phyloP scores from a whole-genome alignment of 805 yeast genomes.

The Ascoidea asiatica region DNA sequence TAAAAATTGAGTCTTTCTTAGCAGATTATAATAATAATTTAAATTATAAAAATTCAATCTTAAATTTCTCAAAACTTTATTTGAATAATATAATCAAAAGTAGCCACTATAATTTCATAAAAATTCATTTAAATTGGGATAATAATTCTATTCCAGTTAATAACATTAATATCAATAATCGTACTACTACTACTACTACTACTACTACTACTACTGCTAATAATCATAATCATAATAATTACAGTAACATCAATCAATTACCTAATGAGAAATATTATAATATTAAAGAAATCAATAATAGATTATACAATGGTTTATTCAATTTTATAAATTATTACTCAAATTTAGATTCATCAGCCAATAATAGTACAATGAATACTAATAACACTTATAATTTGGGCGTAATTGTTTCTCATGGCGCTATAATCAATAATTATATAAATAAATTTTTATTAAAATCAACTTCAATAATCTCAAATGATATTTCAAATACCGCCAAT shows the following conservation, averaged over 20 bases:
- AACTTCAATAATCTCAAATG: background rate
- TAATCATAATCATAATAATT: constrained; percentile 1
- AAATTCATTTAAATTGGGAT: background rate
- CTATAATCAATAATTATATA: constrained; percentile 6
- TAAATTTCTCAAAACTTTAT: no score
- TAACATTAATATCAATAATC: background rate
- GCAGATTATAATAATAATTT: background rate
- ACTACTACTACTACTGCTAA: background rate
- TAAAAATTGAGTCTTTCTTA: background rate
- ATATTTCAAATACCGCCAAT: constrained; percentile 1
- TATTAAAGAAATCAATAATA: constrained; percentile 1
- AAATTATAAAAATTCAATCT: background rate
- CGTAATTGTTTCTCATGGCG: constrained; percentile 6
- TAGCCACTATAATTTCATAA: no score
- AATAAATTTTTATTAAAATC: background rate
- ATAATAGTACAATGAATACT: background rate
- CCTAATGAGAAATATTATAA: constrained; percentile 3
- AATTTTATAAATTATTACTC: constrained; percentile 3
- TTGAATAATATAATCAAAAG: no score
- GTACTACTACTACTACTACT: background rate
- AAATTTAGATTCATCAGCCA: no score
- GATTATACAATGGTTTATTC: constrained; percentile 3
- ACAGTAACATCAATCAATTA: no score
- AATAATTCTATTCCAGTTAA: background rate
- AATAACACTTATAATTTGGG: background rate